These are phyloP conservation scores for Mucuna pruriens DNA, from an alignment of 306 rosid genomes.

Conservation along the genomic window DNA sequence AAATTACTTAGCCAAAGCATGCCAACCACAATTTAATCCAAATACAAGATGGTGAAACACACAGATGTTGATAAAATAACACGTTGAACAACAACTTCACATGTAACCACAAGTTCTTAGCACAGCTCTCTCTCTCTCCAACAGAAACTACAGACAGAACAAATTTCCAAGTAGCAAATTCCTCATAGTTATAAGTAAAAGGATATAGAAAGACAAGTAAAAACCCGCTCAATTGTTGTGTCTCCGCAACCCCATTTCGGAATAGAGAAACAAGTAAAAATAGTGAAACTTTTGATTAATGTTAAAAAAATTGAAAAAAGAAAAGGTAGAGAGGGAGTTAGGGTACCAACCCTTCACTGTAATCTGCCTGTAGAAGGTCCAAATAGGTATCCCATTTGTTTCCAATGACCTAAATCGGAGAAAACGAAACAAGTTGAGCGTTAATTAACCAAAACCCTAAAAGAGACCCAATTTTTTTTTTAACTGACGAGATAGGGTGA, in stretches of 20 bases:
- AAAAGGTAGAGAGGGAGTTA: not conserved
- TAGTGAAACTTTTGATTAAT: not conserved
- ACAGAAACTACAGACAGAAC: not conserved
- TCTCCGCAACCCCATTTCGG: not conserved
- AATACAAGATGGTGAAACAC: not conserved
- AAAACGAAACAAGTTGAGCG: not conserved
- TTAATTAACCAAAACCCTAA: conserved; percentile 32
- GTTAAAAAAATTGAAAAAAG: no score
- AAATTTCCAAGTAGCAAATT: not conserved
- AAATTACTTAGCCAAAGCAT: conserved; percentile 9
- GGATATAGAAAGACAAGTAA: not conserved
- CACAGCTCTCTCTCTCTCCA: not conserved
- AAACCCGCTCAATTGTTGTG: not conserved
- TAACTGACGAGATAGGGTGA: not conserved
- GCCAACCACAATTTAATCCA: not conserved
- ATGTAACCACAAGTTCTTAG: not conserved
- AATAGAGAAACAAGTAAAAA: not conserved
- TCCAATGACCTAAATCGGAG: conserved; percentile 69
- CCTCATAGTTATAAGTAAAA: not conserved
- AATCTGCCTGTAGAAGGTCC: conserved; percentile 87
- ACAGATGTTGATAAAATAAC: not conserved
- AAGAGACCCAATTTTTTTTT: not conserved
- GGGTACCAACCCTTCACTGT: conserved; percentile 72
- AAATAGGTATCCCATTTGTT: conserved; percentile 93
- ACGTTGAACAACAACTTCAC: not conserved